Base-by-base conservation (phyloP, 306 rosid genomes). In the Ziziphus jujuba region DNA sequence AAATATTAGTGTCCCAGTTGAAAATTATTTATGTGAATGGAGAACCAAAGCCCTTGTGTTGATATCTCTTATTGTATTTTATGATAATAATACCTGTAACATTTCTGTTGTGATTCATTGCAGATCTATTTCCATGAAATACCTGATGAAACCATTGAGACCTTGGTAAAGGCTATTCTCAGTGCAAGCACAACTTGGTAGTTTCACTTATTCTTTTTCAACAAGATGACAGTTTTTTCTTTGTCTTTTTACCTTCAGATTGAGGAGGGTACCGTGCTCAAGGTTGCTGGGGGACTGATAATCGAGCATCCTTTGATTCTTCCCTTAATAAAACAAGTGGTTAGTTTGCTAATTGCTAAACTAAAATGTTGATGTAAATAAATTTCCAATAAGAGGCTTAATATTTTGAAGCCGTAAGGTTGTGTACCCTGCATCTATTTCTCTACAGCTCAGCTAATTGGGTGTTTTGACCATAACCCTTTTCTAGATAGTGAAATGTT, bases 111-210 rank as follows among this genome's bases (percentile, higher is more conserved):
- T 74, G 71, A 52, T 82, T 63, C 53, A 63, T 75, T 79, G 75
- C 95, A 90, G 99, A 88, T 93, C 67, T 76, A 85, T 80, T 90
- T 93, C 91, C 81, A 88, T 57, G 87, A 90, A 85, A 88, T 90
- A 79, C 96, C 96, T 0, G 95, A 90, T 63, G 95, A 88, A 66
- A 66, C 72, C 80, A 90, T 88, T 66, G 95, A 93, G 79, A 85
- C 77, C 63, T 85, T 93, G 99, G 97, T 93, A 85, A 44, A 58
- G 60, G 75, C 77, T 64, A 33, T 64, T 71, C 63, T 75, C 56
- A 62, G 5, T 50, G 16, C 22, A 16, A 20, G 13, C 38, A 28
- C 45, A 61, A 31, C 48, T 54, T 75, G 61, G 61, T 64, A 54
- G 57, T 76, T 59, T 50, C 21, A 31, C 16, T 63, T 48, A 5